Evolutionary conservation across 345 rosid species (phyloP).

Genomic region (Eucalyptus melliodora): DNA sequence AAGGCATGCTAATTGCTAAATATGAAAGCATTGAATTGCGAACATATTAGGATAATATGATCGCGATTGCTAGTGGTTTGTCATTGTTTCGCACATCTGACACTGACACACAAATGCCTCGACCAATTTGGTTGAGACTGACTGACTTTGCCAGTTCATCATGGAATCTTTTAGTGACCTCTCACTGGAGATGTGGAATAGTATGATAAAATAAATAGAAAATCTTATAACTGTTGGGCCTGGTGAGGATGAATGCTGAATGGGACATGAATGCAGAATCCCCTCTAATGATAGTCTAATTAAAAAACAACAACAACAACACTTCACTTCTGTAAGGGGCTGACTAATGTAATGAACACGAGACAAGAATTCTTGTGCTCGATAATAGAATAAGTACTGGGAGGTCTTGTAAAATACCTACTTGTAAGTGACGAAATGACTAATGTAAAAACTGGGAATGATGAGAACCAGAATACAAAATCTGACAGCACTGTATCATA

Average conservation of each 20-base stretch:
- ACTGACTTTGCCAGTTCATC: not conserved
- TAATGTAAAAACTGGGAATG: too few species aligned
- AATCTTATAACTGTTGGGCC: not conserved
- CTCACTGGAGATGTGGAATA: not conserved
- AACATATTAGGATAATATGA: not conserved
- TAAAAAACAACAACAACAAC: not conserved
- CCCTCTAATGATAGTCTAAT: not conserved
- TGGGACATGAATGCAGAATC: not conserved
- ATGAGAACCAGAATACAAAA: too few species aligned
- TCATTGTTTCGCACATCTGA: not conserved
- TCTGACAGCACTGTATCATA: not conserved
- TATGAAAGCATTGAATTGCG: not conserved
- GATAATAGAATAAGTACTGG: not conserved
- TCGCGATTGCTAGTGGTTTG: not conserved
- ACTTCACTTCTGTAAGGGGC: not conserved
- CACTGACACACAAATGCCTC: not conserved
- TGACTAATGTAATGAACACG: not conserved
- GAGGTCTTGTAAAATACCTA: not conserved
- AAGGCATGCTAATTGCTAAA: not conserved
- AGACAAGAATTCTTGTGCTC: not conserved
- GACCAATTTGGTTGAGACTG: not conserved
- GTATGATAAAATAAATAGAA: not conserved
- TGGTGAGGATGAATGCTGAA: not conserved
- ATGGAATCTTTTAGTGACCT: not conserved
- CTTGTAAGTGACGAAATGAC: too few species aligned